A percentile compares a stretch with the other conserved stretches of the same genome.
Conservation (phyloP, 1,284 basidiomycete genomes). For the Porodaedalea pini region DNA sequence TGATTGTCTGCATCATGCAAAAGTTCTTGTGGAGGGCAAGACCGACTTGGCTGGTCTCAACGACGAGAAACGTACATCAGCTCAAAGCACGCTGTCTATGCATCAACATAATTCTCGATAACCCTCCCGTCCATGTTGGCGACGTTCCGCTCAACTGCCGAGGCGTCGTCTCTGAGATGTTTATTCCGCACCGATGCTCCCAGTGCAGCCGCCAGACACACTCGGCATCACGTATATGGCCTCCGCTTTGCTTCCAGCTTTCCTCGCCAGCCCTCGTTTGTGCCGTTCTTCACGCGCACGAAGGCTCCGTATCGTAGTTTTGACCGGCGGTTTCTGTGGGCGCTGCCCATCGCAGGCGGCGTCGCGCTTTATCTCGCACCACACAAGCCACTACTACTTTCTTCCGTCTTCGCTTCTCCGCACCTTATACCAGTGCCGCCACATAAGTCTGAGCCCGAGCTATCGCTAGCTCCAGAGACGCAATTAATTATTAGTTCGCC, state of each 20-base stretch:
- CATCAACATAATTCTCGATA: background rate
- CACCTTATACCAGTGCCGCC: slow-evolving; percentile 57
- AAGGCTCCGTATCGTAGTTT: slow-evolving; percentile 28
- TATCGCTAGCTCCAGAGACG: slow-evolving; percentile 22
- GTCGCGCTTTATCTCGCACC: slow-evolving; percentile 47
- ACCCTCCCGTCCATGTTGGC: slow-evolving; percentile 17
- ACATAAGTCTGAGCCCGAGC: slow-evolving; percentile 8
- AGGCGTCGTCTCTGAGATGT: slow-evolving; percentile 1
- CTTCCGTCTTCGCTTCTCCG: slow-evolving; percentile 53
- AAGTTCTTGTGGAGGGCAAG: no score
- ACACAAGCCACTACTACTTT: slow-evolving; percentile 36
- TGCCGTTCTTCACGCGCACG: slow-evolving; percentile 28
- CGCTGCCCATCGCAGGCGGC: slow-evolving; percentile 54
- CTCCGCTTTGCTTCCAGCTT: slow-evolving; percentile 7
- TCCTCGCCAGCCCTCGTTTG: slow-evolving; percentile 21
- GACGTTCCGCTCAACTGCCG: slow-evolving; percentile 3
- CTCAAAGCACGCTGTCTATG: slow-evolving; percentile 9
- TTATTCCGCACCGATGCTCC: background rate
- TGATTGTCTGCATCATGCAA: no score
- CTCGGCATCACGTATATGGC: background rate
- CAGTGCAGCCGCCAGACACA: background rate
- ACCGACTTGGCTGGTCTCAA: background rate
- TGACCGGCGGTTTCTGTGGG: slow-evolving; percentile 44
- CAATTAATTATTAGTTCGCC: slow-evolving; percentile 52
- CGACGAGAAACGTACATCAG: background rate